Evolutionary conservation across 2,329 filamentous ascomycete genomes (phyloP).

Genomic region (Sporothrix pallida): DNA sequence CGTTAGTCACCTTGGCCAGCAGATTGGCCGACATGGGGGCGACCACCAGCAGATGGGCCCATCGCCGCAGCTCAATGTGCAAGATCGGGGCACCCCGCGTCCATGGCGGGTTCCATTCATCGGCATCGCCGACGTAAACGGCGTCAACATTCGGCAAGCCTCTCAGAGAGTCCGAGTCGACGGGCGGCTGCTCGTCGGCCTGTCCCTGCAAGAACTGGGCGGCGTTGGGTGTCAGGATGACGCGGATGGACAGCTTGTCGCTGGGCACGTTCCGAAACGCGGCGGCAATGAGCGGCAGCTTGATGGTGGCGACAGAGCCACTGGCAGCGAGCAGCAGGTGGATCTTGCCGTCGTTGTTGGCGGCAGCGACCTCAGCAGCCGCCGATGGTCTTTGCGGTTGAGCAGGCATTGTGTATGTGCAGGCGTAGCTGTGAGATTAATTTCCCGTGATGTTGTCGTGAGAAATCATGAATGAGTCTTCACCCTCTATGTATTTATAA

Average conservation of each 20-base stretch:
- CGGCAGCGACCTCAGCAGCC: constrained; percentile 45
- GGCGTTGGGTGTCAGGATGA: constrained; percentile 78
- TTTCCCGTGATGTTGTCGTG: too few species aligned
- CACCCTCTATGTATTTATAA: constrained; percentile 4
- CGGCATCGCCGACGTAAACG: constrained; percentile 82
- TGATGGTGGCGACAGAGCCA: constrained; percentile 82
- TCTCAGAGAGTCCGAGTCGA: constrained; percentile 58
- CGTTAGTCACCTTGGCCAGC: constrained; percentile 80
- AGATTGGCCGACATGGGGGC: constrained; percentile 84
- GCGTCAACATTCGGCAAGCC: constrained; percentile 74
- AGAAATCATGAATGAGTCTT: neutral
- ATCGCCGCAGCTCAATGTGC: constrained; percentile 82
- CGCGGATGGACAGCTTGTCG: constrained; percentile 72
- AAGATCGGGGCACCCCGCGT: constrained; percentile 77
- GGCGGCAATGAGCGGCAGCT: constrained; percentile 70
- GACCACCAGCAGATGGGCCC: constrained; percentile 81
- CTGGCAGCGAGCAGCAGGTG: constrained; percentile 52
- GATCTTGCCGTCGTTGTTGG: constrained; percentile 49
- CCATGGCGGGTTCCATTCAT: constrained; percentile 80
- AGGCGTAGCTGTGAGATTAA: neutral
- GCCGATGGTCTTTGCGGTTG: constrained; percentile 25
- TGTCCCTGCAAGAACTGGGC: constrained; percentile 78
- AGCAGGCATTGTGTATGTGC: neutral
- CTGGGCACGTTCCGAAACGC: constrained; percentile 54
- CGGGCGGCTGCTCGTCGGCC: constrained; percentile 73